Percentiles rank a stretch among this genome's conserved stretches.
Conservation (phyloP, 148 eudicot genomes). For the Agrostemma githago region DNA sequence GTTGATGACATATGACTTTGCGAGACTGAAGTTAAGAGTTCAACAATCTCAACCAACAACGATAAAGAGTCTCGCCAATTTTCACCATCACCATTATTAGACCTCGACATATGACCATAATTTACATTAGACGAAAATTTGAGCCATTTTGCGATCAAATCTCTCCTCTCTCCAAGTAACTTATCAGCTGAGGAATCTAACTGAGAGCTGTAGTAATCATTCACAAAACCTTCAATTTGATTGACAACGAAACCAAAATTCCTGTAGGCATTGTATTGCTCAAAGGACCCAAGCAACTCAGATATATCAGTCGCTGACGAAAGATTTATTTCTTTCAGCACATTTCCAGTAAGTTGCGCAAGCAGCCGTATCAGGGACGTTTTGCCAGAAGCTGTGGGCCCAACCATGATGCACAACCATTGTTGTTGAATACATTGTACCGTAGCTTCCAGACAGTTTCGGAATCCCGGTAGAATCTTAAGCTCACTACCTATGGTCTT, state of each 20-base stretch:
- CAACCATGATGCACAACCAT: constrained; percentile 90
- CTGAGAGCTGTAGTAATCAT: constrained; percentile 59
- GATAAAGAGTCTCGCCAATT: constrained; percentile 46
- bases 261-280: constrained; percentile 87
- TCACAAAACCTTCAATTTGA: constrained; percentile 58
- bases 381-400: constrained; percentile 90
- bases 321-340: constrained; percentile 78
- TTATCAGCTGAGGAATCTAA: constrained; percentile 42
- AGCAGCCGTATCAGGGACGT: constrained; percentile 77
- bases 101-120: constrained; percentile 33
- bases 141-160: constrained; percentile 53
- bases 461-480: constrained; percentile 63
- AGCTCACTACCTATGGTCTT: constrained; percentile 42
- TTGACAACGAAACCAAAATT: constrained; percentile 50
- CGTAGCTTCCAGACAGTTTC: constrained; percentile 76
- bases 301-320: constrained; percentile 95
- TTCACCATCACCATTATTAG: constrained; percentile 37
- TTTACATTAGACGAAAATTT: constrained; percentile 45
- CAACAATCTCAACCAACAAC: constrained; percentile 57
- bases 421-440: constrained; percentile 65
- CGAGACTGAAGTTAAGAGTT: constrained; percentile 37
- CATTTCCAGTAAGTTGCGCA: constrained; percentile 78
- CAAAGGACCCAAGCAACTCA: constrained; percentile 92
- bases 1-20: constrained; percentile 36
- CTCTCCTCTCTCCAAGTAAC: constrained; percentile 41